phyloP scores from a whole-genome alignment of 2,329 filamentous ascomycete species.

The Paecilomyces sp. region DNA sequence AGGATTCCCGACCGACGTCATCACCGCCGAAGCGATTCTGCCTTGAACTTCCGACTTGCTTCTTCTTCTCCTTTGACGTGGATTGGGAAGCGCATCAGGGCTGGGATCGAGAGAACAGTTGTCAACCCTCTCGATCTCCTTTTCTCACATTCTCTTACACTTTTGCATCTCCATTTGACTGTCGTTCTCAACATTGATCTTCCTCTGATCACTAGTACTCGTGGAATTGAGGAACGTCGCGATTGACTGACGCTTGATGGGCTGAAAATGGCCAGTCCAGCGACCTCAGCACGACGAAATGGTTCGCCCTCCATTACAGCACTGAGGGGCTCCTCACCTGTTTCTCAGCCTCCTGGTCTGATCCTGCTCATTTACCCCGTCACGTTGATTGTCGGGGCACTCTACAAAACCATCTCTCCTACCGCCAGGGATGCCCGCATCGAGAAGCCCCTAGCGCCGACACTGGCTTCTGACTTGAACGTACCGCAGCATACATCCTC shows the following conservation, averaged over 20 bases:
- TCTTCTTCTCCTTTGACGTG: neutral
- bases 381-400: slow-evolving; percentile 70
- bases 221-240: neutral
- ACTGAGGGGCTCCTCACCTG: neutral
- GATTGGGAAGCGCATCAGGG: neutral
- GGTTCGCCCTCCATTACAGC: neutral
- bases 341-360: slow-evolving; percentile 48
- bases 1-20: neutral
- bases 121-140: neutral
- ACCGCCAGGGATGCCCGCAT: slow-evolving; percentile 42
- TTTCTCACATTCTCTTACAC: neutral
- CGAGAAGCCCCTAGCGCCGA: slow-evolving; percentile 1
- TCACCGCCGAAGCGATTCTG: neutral
- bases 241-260: neutral
- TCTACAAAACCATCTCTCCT: slow-evolving; percentile 74
- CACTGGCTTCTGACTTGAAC: slow-evolving; percentile 22
- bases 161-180: neutral
- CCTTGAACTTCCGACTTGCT: neutral
- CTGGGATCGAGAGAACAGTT: neutral
- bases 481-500: slow-evolving; percentile 9
- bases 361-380: slow-evolving; percentile 66
- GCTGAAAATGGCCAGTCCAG: neutral
- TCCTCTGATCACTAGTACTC: neutral
- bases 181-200: neutral
- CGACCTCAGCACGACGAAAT: neutral